phyloP scores from a whole-genome alignment of 192 early-diverging fungal genomes.

The Tieghemiomyces parasiticus region DNA sequence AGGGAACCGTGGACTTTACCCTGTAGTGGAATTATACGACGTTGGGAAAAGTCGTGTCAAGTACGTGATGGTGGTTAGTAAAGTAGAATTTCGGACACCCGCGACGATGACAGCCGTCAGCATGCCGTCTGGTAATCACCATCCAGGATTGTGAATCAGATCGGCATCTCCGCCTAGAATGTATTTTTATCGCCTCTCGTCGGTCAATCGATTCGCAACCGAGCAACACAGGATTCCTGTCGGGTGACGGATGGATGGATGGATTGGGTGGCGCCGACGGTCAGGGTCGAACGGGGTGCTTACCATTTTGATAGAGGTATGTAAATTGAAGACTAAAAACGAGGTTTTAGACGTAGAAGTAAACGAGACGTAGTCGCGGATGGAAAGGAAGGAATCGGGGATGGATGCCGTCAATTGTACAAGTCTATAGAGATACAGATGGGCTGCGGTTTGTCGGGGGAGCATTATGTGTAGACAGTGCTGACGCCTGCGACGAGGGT shows the following conservation, averaged over 20 bases:
- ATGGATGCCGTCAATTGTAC: too few species aligned
- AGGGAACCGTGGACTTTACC: constrained; percentile 99
- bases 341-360: not conserved
- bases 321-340: not conserved
- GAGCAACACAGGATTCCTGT: not conserved
- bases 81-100: not conserved
- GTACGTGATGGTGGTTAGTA: not conserved
- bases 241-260: not conserved
- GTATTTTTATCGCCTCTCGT: not conserved
- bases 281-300: not conserved
- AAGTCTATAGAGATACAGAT: too few species aligned
- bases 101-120: not conserved
- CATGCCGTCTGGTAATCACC: not conserved
- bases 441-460: too few species aligned
- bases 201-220: not conserved
- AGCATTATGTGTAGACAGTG: too few species aligned
- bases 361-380: not conserved
- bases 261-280: not conserved
- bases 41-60: not conserved
- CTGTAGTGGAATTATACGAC: constrained; percentile 26
- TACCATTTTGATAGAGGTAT: not conserved
- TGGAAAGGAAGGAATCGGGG: not conserved
- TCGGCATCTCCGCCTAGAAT: not conserved
- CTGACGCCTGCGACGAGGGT: too few species aligned
- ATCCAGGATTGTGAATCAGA: not conserved